Conservation (phyloP, 768 basidiomycete species). For the Trametopsis cervina region DNA sequence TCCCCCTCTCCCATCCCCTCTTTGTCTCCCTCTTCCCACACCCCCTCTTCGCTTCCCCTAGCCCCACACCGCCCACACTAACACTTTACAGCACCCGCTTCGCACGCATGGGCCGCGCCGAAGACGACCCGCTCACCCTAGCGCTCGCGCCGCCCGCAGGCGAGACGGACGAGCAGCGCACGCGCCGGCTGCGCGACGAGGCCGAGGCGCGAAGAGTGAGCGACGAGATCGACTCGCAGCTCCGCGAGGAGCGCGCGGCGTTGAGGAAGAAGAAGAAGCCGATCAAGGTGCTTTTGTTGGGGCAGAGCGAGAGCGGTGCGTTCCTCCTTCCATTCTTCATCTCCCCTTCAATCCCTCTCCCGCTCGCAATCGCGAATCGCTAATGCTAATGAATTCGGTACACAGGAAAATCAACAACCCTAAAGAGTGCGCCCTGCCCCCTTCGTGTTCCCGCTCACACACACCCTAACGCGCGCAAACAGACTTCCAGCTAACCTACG, state of each 20-base stretch:
- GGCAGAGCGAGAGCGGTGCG: conserved; percentile 67
- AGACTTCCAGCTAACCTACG: conserved; percentile 76
- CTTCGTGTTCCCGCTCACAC: neutral
- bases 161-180: conserved; percentile 53
- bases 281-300: conserved; percentile 68
- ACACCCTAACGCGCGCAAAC: neutral
- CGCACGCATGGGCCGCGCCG: conserved; percentile 11
- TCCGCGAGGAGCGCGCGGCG: conserved; percentile 51
- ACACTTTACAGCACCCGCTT: no score
- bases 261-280: conserved; percentile 59
- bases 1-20: no score
- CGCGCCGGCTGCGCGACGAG: conserved; percentile 51
- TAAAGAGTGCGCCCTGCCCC: conserved; percentile 53
- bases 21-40: no score
- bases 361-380: no score
- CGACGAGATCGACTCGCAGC: conserved; percentile 71
- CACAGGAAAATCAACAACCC: conserved; percentile 64
- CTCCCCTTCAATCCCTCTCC: no score
- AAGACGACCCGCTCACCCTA: conserved; percentile 49
- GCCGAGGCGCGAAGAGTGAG: conserved; percentile 56
- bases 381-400: no score
- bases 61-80: no score
- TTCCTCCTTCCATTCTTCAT: conserved; percentile 9
- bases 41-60: no score
- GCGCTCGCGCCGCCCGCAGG: conserved; percentile 57